Conservation (phyloP, 1,284 basidiomycete species). For the Sanghuangporus weigelae region DNA sequence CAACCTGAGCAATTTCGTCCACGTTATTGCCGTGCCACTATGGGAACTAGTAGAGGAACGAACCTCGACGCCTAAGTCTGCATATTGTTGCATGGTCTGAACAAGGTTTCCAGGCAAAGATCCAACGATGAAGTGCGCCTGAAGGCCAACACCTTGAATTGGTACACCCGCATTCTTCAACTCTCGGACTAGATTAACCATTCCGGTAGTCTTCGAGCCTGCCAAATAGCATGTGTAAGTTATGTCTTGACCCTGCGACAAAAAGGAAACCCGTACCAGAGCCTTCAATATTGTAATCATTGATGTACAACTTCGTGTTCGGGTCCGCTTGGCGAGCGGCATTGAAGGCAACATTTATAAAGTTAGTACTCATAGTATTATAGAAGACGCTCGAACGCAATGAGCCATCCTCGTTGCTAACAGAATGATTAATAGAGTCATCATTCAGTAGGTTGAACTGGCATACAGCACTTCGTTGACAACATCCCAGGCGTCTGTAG, state of each 20-base stretch:
- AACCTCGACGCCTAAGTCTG: slow-evolving; percentile 46
- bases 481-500: slow-evolving; percentile 17
- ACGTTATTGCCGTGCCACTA: neutral
- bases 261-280: slow-evolving; percentile 9
- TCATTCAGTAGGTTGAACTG: neutral
- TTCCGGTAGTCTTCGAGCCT: slow-evolving; percentile 39
- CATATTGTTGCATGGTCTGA: slow-evolving; percentile 40
- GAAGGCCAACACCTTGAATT: slow-evolving; percentile 45
- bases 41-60: neutral
- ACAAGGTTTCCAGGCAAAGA: slow-evolving; percentile 34
- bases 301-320: slow-evolving; percentile 30
- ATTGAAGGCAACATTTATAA: slow-evolving; percentile 31
- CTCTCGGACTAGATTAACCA: slow-evolving; percentile 39
- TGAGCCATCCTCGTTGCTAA: slow-evolving; percentile 33
- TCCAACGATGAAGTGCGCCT: slow-evolving; percentile 48
- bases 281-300: slow-evolving; percentile 32
- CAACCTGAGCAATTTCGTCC: slow-evolving; percentile 18
- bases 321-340: slow-evolving; percentile 33
- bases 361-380: slow-evolving; percentile 30
- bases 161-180: slow-evolving; percentile 38
- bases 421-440: neutral
- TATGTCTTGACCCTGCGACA: neutral
- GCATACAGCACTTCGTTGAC: slow-evolving; percentile 15
- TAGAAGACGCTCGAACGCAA: slow-evolving; percentile 30
- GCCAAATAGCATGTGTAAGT: neutral